Base-by-base conservation (phyloP, 441 rosid genomes). In the Gossypium schwendimanii region DNA sequence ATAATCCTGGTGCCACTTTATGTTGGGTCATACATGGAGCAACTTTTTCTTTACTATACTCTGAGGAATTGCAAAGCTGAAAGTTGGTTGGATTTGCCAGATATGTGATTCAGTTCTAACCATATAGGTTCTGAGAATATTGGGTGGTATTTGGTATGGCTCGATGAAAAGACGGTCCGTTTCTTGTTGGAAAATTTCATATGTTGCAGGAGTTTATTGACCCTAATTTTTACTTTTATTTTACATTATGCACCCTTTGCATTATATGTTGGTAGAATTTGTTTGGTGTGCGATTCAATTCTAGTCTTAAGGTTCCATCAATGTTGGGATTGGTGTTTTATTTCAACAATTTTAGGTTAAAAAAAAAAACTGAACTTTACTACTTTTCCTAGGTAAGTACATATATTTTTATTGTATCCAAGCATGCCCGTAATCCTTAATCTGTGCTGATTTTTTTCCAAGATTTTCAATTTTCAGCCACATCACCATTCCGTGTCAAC, bases 251-350 rank as follows among this genome's bases (percentile, higher is more conserved):
- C 20, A 45, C 55, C 55, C 12, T 44, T 54, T 65, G 57, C 55
- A 53, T 53, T 15, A 53, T 53, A 36, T 33, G 70, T 67, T 54
- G 61, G 31, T 20, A 69, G 50, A 54, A 69, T 54, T 69, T 18
- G 28, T 62, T 31, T 3, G 55, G 36, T 41, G n/a, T 57, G 47
- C 9, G n/a, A 57, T 39, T 57, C 55, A 41, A 53, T 57, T 57
- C 54, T 70, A 44, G 50, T 31, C 20, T 57, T 67, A 18, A 67
- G 59, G 57, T 26, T 49, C 6, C 21, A 33, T 17, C 18, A 14
- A 17, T 36, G 14, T 44, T 65, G 70, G 57, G 70, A 44, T 23
- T 2, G 12, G 57, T 65, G 24, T 41, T 45, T 23, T 15, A 10
- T 65, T 23, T 23, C 11, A 20, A 49, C 23, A 17, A 39, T 21